Evolutionary conservation across 495 filamentous ascomycete species (phyloP), one percentile per base, ranked within the genome.

Genomic region (Pyrenula aspistea): DNA sequence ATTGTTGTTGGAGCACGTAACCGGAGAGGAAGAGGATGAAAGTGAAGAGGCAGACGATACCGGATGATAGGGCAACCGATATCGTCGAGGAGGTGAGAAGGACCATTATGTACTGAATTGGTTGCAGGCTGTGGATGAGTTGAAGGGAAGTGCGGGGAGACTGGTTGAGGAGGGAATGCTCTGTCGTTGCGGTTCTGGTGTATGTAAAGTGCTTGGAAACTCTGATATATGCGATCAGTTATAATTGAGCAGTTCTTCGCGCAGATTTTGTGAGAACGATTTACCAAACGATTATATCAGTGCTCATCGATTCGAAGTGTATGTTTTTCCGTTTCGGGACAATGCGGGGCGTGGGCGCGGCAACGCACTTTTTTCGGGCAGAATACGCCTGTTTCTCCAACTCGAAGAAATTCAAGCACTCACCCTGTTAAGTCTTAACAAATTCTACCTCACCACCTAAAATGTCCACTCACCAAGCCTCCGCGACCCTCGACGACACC

Each of bases 401-500:
- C 31, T 8, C 31, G 31, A 42, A 42, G 31, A 42, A 4, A 42
- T 42, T 42, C 31, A 42, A 42, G 15, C 31, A 42, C 4, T 42
- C 31, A 4, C 15, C 15, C 31, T 8, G 31, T 15, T 15, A 8
- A 4, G 8, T 42, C 15, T 15, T 4, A 42, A 4, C 4, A 15
- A 4, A 42, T 8, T 42, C 4, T 42, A 42, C 31, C 8, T 4
- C 31, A 42, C 31, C 59, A 54, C 53, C n/a, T n/a, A n/a, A n/a
- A 21, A 74, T 73, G 68, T 56, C 71, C 15, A 60, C 69, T 56
- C 85, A 90, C 70, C 82, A 82, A 62, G 85, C 85, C 62, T 86
- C 86, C 64, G 83, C 81, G 66, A 74, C 79, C 54, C 84, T 90
- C 67, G 81, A 90, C 60, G 87, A 91, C 72, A 87, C 88, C 65